phyloP scores from a whole-genome alignment of 2,329 filamentous ascomycete species.

The Fusarium sp. region DNA sequence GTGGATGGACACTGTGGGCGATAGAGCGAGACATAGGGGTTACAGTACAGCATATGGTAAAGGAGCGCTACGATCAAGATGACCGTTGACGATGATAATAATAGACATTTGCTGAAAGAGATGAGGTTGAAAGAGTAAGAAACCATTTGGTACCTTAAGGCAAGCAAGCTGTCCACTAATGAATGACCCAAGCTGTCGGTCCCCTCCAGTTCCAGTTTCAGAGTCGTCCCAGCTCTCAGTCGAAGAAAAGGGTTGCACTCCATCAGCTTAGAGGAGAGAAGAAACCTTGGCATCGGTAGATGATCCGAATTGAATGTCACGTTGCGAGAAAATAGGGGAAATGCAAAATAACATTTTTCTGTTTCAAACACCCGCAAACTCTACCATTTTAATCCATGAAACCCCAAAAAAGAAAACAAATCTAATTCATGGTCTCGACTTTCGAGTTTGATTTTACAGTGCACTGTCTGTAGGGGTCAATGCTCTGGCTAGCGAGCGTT shows the following conservation, averaged over 20 bases:
- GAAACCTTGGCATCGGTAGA: constrained; percentile 18
- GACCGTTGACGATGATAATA: background rate
- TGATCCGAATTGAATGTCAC: constrained; percentile 19
- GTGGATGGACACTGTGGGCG: constrained; percentile 7
- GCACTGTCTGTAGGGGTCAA: constrained; percentile 11
- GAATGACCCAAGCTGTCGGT: constrained; percentile 21
- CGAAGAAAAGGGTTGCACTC: constrained; percentile 13
- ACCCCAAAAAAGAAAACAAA: constrained; percentile 1
- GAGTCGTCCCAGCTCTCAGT: constrained; percentile 11
- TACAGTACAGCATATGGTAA: background rate
- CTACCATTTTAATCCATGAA: constrained; percentile 15
- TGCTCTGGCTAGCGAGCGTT: constrained; percentile 11
- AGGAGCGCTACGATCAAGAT: background rate
- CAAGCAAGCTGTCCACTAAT: background rate
- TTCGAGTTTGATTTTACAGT: constrained; percentile 2
- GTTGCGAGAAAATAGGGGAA: constrained; percentile 22
- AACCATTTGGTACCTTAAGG: too few relatives aligned
- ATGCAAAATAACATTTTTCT: background rate
- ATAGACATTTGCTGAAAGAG: background rate
- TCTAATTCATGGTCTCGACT: constrained; percentile 20
- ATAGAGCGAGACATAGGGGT: constrained; percentile 22
- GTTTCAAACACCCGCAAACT: constrained; percentile 25
- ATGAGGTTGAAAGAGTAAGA: constrained; percentile 7
- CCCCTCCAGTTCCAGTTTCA: constrained; percentile 15
- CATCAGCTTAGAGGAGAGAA: constrained; percentile 1